phyloP scores from a whole-genome alignment of 768 basidiomycete genomes.

The Austroboletus festivus region DNA sequence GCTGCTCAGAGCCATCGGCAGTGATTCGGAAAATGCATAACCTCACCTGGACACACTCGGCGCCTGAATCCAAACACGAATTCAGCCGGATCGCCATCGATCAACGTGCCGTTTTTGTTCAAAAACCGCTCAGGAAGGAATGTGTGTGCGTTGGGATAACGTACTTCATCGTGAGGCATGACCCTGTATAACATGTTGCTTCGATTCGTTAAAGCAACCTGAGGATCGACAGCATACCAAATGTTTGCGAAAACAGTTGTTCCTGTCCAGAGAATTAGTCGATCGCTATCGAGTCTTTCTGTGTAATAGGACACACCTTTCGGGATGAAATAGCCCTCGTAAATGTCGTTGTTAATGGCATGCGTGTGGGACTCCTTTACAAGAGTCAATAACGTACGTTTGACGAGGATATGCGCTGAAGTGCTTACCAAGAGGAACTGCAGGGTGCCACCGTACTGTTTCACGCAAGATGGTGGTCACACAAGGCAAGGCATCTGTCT shows the following conservation, averaged over 20 bases:
- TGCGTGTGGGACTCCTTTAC: slow-evolving; percentile 18
- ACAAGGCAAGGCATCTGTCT: slow-evolving; percentile 9
- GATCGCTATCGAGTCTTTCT: too few relatives aligned
- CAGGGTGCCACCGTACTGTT: slow-evolving; percentile 12
- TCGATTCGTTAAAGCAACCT: too few relatives aligned
- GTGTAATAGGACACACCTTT: slow-evolving; percentile 32
- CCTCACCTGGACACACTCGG: too few relatives aligned
- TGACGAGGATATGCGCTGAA: not conserved
- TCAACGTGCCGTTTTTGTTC: too few relatives aligned
- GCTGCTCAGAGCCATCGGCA: not conserved
- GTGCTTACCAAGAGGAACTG: slow-evolving; percentile 8
- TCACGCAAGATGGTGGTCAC: slow-evolving; percentile 17
- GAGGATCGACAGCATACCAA: not conserved
- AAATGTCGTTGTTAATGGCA: slow-evolving; percentile 5
- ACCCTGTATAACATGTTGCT: too few relatives aligned
- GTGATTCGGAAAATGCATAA: too few relatives aligned
- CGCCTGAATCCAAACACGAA: too few relatives aligned
- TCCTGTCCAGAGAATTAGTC: too few relatives aligned
- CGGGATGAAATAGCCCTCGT: slow-evolving; percentile 46
- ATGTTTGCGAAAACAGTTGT: not conserved
- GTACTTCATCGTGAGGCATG: too few relatives aligned
- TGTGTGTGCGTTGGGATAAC: too few relatives aligned
- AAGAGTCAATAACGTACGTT: not conserved
- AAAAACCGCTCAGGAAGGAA: too few relatives aligned
- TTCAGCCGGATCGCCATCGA: too few relatives aligned